Evolutionary conservation across 306 rosid genomes (phyloP), one percentile per base, ranked within the genome.

Genomic region (Dryas octopetala): DNA sequence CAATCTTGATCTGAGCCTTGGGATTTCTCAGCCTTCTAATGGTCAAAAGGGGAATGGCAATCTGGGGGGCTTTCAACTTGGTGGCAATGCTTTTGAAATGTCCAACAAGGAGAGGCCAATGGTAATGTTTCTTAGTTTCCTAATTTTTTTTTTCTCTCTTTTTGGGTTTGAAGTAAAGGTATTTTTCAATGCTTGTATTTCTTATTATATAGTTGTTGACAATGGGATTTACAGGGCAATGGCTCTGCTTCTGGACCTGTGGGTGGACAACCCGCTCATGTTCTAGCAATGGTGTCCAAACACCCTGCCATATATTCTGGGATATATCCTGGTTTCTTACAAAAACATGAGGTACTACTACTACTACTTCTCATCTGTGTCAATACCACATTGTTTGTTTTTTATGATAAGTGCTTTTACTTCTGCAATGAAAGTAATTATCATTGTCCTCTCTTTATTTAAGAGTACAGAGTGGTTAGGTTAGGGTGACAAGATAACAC

Each of bases 1-100:
- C 75, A 75, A 87, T 76, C 91, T 87, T 77, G 91, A 87, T 77
- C 54, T 87, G 19, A 84, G 82, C 70, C 86, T 87, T 11, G 88
- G 91, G 69, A 82, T 85, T 57, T 85, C 82, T 54, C 76, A 23
- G 55, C 72, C 84, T 23, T 67, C 83, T 16, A 54, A 23, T 46
- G 80, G 74, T 51, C 61, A 78, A 62, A 82, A 64, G 63, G 72
- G 78, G 67, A 69, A 57, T 38, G 63, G 62, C 44, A 57, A 26
- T 41, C 32, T 14, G 4, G 76, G 70, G 26, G 76, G 68, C 53
- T 58, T 53, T 76, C 75, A 71, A 44, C 62, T 79, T 76, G 43
- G 16, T 41, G 40, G 49, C 50, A 73, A 74, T 52, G 54, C 76
- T 55, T 32, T 45, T 14, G 85, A 77, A 55, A 67, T 69, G 17